Percentiles rank a stretch among this genome's conserved stretches.
These are phyloP conservation scores for Lasiosphaeriaceae sp. DNA, from an alignment of 495 filamentous ascomycete species.

Conservation along the genomic window DNA sequence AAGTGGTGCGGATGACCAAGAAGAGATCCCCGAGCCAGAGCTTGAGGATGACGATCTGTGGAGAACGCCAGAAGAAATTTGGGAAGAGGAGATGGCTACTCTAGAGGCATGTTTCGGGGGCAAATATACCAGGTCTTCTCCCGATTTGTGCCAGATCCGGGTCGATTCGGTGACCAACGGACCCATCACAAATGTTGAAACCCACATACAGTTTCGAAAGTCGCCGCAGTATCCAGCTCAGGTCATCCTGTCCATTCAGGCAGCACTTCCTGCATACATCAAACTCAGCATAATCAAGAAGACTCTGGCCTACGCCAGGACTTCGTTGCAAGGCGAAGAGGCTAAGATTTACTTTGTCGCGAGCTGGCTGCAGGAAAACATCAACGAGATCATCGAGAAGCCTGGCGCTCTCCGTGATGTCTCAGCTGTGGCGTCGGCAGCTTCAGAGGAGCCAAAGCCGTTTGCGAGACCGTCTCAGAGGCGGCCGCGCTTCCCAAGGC, in stretches of 20 bases:
- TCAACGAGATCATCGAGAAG: conserved; percentile 69
- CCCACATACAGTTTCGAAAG: conserved; percentile 48
- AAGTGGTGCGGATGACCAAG: conserved; percentile 31
- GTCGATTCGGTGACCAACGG: conserved; percentile 45
- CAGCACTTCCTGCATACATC: conserved; percentile 83
- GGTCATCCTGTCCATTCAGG: conserved; percentile 67
- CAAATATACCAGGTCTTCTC: conserved; percentile 52
- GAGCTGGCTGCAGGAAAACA: conserved; percentile 82
- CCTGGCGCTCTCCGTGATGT: conserved; percentile 83
- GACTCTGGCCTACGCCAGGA: conserved; percentile 62
- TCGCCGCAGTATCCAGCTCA: conserved; percentile 67
- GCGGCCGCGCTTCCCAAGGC: conserved; percentile 48
- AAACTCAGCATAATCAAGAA: conserved; percentile 83
- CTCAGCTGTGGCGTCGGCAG: conserved; percentile 60
- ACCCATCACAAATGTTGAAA: conserved; percentile 37
- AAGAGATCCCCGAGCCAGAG: conserved; percentile 3
- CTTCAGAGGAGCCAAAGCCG: conserved; percentile 41
- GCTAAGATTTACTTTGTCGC: conserved; percentile 83
- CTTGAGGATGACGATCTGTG: conserved; percentile 34
- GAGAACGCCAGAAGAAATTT: conserved; percentile 52
- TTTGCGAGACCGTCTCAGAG: conserved; percentile 19
- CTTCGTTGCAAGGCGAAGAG: conserved; percentile 69
- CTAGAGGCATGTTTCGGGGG: conserved; percentile 77
- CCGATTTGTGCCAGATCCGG: conserved; percentile 61
- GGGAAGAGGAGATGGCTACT: conserved; percentile 79